These are phyloP conservation scores for Monilinia laxa DNA, from an alignment of 2,329 filamentous ascomycete genomes.

Conservation along the genomic window DNA sequence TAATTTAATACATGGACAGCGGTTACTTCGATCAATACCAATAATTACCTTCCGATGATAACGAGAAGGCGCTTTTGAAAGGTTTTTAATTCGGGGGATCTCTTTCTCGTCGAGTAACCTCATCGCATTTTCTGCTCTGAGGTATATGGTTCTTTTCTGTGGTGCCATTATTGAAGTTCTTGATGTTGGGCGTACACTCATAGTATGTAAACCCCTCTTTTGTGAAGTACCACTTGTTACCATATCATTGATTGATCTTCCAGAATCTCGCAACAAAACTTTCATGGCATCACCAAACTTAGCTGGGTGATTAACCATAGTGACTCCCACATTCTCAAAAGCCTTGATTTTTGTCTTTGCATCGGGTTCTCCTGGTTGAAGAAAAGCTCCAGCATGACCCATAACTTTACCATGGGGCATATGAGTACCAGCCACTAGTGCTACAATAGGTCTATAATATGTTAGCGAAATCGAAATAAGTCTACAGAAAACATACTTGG, in stretches of 20 bases:
- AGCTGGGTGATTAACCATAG: conserved; percentile 73
- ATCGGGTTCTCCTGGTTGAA: conserved; percentile 62
- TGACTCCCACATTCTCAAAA: conserved; percentile 64
- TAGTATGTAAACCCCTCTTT: conserved; percentile 54
- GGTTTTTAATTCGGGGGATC: conserved; percentile 40
- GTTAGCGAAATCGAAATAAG: conserved; percentile 4
- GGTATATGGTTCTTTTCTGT: conserved; percentile 54
- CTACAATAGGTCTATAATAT: conserved; percentile 63
- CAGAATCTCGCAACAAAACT: conserved; percentile 50
- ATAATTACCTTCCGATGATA: conserved; percentile 46
- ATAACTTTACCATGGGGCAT: conserved; percentile 67
- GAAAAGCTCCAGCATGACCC: conserved; percentile 78
- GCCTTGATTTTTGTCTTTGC: conserved; percentile 65
- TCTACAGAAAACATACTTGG: conserved; percentile 55
- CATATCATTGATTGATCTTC: conserved; percentile 42
- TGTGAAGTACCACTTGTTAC: conserved; percentile 44
- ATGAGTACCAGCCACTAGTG: conserved; percentile 64
- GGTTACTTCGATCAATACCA: conserved; percentile 61
- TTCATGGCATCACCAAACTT: conserved; percentile 71
- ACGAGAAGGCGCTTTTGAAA: neutral
- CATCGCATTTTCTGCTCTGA: conserved; percentile 54
- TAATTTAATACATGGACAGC: conserved; percentile 60
- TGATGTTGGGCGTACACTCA: conserved; percentile 34
- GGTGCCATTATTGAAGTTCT: conserved; percentile 18
- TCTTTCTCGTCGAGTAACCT: conserved; percentile 49